Percentiles rank a stretch among this genome's conserved stretches.
Evolutionary conservation across 2,329 filamentous ascomycete species (phyloP).

Genomic region (Sordariomycetes sp.): DNA sequence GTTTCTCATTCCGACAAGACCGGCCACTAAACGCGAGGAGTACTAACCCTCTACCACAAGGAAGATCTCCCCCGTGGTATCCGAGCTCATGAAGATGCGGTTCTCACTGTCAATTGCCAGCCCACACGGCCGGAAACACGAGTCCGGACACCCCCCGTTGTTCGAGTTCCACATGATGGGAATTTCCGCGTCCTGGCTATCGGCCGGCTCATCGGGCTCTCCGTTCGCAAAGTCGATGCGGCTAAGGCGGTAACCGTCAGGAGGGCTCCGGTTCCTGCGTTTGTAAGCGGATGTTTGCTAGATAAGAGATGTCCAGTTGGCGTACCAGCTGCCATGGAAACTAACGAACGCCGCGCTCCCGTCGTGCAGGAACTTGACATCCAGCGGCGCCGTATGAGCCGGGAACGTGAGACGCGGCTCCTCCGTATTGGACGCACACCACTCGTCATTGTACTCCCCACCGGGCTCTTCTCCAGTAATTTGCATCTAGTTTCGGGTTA

Average conservation of each 20-base stretch:
- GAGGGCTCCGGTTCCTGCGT: constrained; percentile 19
- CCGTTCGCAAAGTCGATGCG: constrained; percentile 24
- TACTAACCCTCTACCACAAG: constrained; percentile 19
- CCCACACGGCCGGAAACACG: constrained; percentile 42
- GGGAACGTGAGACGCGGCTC: constrained; percentile 48
- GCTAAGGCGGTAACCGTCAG: constrained; percentile 26
- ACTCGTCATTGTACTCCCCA: neutral
- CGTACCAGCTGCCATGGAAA: constrained; percentile 50
- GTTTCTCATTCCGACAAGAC: neutral
- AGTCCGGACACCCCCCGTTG: constrained; percentile 27
- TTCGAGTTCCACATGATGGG: constrained; percentile 40
- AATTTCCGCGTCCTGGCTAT: constrained; percentile 28
- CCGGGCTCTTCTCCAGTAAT: neutral
- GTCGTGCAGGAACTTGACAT: constrained; percentile 48
- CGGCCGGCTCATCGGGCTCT: constrained; percentile 17
- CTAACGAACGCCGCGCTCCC: constrained; percentile 47
- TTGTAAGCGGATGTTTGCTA: neutral
- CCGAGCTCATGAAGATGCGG: constrained; percentile 41
- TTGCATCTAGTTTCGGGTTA: neutral
- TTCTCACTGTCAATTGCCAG: constrained; percentile 27
- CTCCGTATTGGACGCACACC: constrained; percentile 30
- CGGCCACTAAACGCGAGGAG: neutral
- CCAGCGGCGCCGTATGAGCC: constrained; percentile 56
- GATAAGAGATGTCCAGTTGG: neutral
- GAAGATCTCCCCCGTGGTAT: constrained; percentile 44